Evolutionary conservation across 208 protist species (phyloP), one percentile per base, ranked within the genome.

Genomic region (Porcisia deanei): DNA sequence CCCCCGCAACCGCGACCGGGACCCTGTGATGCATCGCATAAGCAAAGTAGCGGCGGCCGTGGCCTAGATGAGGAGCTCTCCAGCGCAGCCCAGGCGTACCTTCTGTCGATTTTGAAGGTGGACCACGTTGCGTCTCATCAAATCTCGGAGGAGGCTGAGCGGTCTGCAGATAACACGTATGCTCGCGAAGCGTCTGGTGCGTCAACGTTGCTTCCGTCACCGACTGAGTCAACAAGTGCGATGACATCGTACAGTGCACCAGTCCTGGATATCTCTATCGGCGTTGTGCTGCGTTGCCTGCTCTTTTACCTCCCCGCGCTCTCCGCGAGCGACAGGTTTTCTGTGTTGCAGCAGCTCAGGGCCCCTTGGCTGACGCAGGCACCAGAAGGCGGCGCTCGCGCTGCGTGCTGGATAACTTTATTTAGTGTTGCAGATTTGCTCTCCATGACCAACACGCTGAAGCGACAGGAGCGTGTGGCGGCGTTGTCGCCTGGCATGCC

Each of bases 231-330:
- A 65, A 20, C 37, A 10, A 39, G 20, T 43, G 53, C 68, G 18
- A 3, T 12, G 53, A 30, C 34, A 7, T 18, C 9, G 52, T 77
- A 71, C 73, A 70, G 64, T 14, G 47, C 59, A 8, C 9, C 77
- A 3, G 77, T 54, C 10, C 49, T 82, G 8, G 77, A 82, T 60
- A 49, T 74, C n/a, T 47, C 30, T 3, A 66, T 82, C 2, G 60
- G 72, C 43, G 66, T 82, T 3, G 25, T 82, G 4, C 45, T 82
- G 52, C 77, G 77, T 54, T 73, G 63, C 41, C 55, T 77, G 3
- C 57, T 82, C n/a, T 73, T 82, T 18, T 82, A 77, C 67, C 14
- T 75, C 8, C 77, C 77, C 12, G 72, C 58, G 54, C 58, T 82
- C 0, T 61, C 53, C 39, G n/a, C 30, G 12, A 22, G 7, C 0